A percentile compares a stretch with the other conserved stretches of the same genome.
phyloP scores from a whole-genome alignment of 208 protist species.

The Trypanosomatidae sp. region DNA sequence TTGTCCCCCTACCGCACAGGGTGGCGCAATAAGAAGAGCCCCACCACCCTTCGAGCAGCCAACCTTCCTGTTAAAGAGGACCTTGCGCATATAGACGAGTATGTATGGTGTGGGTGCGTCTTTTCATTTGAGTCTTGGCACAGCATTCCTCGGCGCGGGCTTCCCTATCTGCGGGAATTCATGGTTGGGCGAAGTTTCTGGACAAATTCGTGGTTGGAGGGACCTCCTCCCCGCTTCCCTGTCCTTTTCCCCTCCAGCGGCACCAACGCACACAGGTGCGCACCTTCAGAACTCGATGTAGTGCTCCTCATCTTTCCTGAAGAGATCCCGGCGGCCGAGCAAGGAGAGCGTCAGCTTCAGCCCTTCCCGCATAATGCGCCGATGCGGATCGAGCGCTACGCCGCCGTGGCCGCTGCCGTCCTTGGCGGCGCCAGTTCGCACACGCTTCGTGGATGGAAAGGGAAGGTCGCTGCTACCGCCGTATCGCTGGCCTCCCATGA shows the following conservation, averaged over 20 bases:
- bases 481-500: background rate
- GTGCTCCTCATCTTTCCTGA: conserved; percentile 50
- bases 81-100: background rate
- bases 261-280: background rate
- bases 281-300: conserved; percentile 69
- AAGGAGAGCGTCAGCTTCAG: conserved; percentile 56
- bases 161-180: background rate
- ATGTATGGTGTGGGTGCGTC: background rate
- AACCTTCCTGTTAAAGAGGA: background rate
- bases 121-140: background rate
- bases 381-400: conserved; percentile 31
- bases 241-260: background rate
- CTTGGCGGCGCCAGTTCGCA: background rate
- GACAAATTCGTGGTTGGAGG: background rate
- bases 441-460: conserved; percentile 13
- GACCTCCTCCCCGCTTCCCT: background rate
- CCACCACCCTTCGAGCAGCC: background rate
- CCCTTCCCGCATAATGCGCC: conserved; percentile 52
- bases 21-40: background rate
- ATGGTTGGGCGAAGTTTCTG: background rate
- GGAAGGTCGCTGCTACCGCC: conserved; percentile 1
- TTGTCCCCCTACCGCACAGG: background rate
- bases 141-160: background rate
- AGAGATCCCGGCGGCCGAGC: conserved; percentile 64
- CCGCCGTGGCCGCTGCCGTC: conserved; percentile 1